Evolutionary conservation across 768 basidiomycete species (phyloP).

Genomic region (Phylloporus arenicola): DNA sequence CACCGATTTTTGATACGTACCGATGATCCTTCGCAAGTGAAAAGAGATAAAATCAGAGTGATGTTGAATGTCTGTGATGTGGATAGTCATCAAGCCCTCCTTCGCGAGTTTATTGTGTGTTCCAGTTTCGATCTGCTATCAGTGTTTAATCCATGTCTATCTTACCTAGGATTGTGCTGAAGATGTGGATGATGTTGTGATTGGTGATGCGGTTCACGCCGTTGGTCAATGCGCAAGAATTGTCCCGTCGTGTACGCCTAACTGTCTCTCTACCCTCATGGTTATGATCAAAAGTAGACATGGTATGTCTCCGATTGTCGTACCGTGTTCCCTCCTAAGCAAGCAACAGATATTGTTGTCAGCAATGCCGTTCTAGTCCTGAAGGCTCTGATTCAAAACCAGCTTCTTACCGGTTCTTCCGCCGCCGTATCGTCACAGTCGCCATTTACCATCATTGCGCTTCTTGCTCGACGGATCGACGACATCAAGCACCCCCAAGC

Average conservation of each 20-base stretch:
- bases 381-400: slow-evolving; percentile 75
- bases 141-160: background rate
- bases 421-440: slow-evolving; percentile 27
- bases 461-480: slow-evolving; percentile 72
- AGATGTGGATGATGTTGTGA: slow-evolving; percentile 68
- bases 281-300: slow-evolving; percentile 71
- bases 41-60: slow-evolving; percentile 70
- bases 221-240: slow-evolving; percentile 70
- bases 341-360: slow-evolving; percentile 61
- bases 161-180: slow-evolving; percentile 67
- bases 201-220: slow-evolving; percentile 67
- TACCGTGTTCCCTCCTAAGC: slow-evolving; percentile 1
- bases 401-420: slow-evolving; percentile 38
- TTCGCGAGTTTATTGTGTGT: slow-evolving; percentile 83
- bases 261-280: slow-evolving; percentile 74
- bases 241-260: slow-evolving; percentile 62
- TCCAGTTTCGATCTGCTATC: background rate
- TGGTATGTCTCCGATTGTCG: slow-evolving; percentile 41
- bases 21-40: slow-evolving; percentile 61
- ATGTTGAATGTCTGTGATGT: slow-evolving; percentile 58
- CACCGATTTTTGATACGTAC: slow-evolving; percentile 64
- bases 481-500: slow-evolving; percentile 77
- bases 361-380: slow-evolving; percentile 80
- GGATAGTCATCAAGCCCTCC: slow-evolving; percentile 64
- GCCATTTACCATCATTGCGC: slow-evolving; percentile 66